phyloP scores from a whole-genome alignment of 345 rosid species.

The Hevea brasiliensis region DNA sequence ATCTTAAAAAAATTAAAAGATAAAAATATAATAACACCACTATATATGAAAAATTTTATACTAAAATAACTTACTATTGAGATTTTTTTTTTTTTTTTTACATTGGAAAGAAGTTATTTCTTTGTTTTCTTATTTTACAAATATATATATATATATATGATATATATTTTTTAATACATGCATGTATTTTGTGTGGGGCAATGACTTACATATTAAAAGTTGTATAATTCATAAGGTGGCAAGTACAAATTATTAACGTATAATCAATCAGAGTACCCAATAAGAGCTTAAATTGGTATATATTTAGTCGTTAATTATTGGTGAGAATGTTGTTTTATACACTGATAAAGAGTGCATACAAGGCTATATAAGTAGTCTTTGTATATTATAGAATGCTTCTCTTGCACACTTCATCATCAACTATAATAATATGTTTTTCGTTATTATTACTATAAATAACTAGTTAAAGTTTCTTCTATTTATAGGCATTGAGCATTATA shows the following conservation, averaged over 20 bases:
- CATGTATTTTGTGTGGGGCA: not conserved
- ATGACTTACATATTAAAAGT: not conserved
- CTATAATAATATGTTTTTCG: constrained; percentile 18
- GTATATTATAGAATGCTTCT: constrained; percentile 28
- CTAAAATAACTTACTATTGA: no score
- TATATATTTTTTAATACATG: no score
- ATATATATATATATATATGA: no score
- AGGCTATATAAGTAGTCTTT: not conserved
- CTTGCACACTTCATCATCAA: constrained; percentile 38
- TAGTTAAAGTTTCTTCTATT: constrained; percentile 15
- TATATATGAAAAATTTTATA: no score
- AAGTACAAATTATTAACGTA: not conserved
- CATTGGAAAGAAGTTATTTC: no score
- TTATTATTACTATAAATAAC: constrained; percentile 13
- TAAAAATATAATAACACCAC: no score
- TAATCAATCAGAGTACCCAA: not conserved
- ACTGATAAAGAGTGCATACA: constrained; percentile 12
- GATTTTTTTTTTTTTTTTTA: no score
- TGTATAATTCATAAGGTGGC: no score
- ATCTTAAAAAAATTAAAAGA: no score
- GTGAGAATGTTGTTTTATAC: not conserved
- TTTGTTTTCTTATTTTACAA: no score
- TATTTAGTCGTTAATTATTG: constrained; percentile 2
- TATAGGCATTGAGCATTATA: no score
- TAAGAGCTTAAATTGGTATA: not conserved